Evolutionary conservation across 352 stramenopile genomes (phyloP).

Genomic region (Stephanocyclus meneghinianus): DNA sequence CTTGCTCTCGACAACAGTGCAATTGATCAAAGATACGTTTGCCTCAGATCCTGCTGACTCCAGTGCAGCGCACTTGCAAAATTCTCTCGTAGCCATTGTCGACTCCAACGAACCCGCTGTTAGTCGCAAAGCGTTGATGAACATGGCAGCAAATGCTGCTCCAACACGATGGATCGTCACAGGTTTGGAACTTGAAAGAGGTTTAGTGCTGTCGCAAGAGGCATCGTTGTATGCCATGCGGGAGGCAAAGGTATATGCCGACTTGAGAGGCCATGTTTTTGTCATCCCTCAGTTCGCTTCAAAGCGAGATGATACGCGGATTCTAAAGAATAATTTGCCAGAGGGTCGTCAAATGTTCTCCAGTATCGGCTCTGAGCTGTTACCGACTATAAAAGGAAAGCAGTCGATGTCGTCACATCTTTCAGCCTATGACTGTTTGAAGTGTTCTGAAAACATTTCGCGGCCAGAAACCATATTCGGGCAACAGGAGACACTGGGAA

Average conservation of each 20-base stretch:
- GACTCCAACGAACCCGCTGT: slow-evolving; percentile 45
- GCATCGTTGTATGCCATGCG: slow-evolving; percentile 57
- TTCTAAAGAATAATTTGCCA: slow-evolving; percentile 12
- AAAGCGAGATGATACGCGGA: slow-evolving; percentile 36
- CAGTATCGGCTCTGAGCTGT: slow-evolving; percentile 30
- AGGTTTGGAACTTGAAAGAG: slow-evolving; percentile 77
- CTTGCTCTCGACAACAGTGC: slow-evolving; percentile 19
- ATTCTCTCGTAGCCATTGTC: slow-evolving; percentile 56
- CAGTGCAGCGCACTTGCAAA: slow-evolving; percentile 24
- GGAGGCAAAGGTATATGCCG: slow-evolving; percentile 46
- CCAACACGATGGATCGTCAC: slow-evolving; percentile 76
- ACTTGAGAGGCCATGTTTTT: slow-evolving; percentile 60
- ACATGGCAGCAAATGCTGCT: slow-evolving; percentile 76
- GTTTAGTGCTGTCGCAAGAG: slow-evolving; percentile 69
- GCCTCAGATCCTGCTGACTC: slow-evolving; percentile 4
- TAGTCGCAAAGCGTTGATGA: slow-evolving; percentile 79
- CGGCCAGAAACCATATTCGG: slow-evolving; percentile 10
- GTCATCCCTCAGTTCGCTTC: slow-evolving; percentile 77
- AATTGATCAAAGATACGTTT: slow-evolving; percentile 48
- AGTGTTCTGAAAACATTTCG: slow-evolving; percentile 13
- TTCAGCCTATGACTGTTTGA: slow-evolving; percentile 46
- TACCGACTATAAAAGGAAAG: slow-evolving; percentile 43
- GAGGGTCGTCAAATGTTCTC: slow-evolving; percentile 27
- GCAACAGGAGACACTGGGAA: slow-evolving; percentile 1
- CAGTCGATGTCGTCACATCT: slow-evolving; percentile 41